Evolutionary conservation across 148 eudicot species (phyloP).

Genomic region (Fagopyrum homotropicum): DNA sequence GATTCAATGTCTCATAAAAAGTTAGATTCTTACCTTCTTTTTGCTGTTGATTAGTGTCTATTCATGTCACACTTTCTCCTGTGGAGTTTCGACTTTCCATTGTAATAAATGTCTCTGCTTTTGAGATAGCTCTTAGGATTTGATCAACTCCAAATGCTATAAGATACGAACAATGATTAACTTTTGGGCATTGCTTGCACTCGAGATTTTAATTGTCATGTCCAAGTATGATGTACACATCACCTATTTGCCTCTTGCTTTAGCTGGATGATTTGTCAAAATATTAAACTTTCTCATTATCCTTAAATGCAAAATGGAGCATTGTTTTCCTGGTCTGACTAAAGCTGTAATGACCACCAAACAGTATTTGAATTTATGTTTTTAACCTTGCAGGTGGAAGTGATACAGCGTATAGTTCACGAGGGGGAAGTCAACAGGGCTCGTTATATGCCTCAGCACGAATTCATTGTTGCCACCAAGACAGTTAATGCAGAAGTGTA

Average conservation of each 20-base stretch:
- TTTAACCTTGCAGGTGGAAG: slow-evolving; percentile 50
- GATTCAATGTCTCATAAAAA: background rate
- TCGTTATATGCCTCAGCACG: slow-evolving; percentile 92
- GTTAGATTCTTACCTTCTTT: background rate
- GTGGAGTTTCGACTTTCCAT: background rate
- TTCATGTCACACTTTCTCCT: background rate
- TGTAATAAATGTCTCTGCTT: background rate
- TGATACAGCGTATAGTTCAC: slow-evolving; percentile 80
- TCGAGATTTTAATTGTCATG: background rate
- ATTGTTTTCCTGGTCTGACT: background rate
- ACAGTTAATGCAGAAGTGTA: slow-evolving; percentile 78
- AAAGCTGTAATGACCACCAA: background rate
- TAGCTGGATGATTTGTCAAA: slow-evolving; percentile 1
- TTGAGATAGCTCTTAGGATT: background rate
- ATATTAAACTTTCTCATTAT: background rate
- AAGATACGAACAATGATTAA: background rate
- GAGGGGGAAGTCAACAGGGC: slow-evolving; percentile 93
- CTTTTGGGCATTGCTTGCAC: background rate
- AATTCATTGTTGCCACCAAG: slow-evolving; percentile 78
- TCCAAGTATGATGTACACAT: background rate
- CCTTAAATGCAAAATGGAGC: background rate
- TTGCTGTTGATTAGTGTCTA: background rate
- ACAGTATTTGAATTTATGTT: background rate
- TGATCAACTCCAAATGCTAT: background rate
- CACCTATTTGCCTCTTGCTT: background rate